Percentiles rank a stretch among this genome's conserved stretches.
Conservation (phyloP, 345 rosid genomes). For the Acer yangbiense region DNA sequence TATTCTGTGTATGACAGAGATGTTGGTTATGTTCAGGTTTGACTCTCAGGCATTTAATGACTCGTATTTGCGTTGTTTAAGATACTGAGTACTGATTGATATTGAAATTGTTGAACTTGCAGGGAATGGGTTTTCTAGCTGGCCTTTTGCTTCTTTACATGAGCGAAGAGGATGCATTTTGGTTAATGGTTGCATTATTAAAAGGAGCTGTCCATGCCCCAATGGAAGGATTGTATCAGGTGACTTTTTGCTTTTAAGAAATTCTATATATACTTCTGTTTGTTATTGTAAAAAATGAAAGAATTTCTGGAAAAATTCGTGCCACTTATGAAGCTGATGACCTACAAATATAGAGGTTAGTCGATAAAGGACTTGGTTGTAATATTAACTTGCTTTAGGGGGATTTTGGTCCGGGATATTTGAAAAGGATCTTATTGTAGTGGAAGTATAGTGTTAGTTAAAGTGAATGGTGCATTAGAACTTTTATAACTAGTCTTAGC, state of each 20-base stretch:
- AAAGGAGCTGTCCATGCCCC: constrained; percentile 99
- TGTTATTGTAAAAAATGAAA: not conserved
- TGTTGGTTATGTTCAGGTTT: constrained; percentile 97
- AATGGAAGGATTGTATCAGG: constrained; percentile 97
- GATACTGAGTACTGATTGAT: constrained; percentile 5
- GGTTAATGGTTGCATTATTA: constrained; percentile 93
- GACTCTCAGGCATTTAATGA: not conserved
- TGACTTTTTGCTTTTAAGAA: constrained; percentile 28
- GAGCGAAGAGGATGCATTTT: constrained; percentile 98
- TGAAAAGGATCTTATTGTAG: not conserved
- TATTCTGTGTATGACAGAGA: constrained; percentile 95
- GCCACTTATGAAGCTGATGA: not conserved
- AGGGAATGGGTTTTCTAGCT: constrained; percentile 97
- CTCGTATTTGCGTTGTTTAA: constrained; percentile 12
- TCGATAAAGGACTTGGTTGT: not conserved
- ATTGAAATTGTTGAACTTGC: constrained; percentile 31
- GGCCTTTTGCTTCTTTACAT: constrained; percentile 94
- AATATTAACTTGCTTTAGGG: not conserved
- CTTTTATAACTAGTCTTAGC: not conserved
- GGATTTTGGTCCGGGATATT: not conserved
- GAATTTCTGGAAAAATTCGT: not conserved
- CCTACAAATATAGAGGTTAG: not conserved
- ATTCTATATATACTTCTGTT: not conserved
- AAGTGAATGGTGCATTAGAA: not conserved
- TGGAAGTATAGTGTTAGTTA: not conserved